phyloP scores from a whole-genome alignment of 73 alveolate species.

The Effrenium voratum region DNA sequence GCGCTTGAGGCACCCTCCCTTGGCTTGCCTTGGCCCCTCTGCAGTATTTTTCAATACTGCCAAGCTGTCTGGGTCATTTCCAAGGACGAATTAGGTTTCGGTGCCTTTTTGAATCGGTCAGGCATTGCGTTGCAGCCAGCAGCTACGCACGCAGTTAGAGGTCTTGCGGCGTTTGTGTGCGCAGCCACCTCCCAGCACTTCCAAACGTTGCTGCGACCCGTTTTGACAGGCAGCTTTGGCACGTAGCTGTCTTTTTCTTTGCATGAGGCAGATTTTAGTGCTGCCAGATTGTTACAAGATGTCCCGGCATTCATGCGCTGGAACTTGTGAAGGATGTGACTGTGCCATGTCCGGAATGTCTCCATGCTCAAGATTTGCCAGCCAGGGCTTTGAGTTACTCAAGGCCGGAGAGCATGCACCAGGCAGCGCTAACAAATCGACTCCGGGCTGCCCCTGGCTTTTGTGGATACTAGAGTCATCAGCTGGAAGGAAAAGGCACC shows the following conservation, averaged over 20 bases:
- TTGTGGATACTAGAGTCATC: background rate
- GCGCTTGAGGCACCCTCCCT: background rate
- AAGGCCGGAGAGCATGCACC: slow-evolving; percentile 10
- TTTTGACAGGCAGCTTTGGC: slow-evolving; percentile 17
- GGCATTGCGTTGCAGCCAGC: background rate
- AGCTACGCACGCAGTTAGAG: background rate
- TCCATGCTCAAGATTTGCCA: background rate
- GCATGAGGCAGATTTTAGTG: background rate
- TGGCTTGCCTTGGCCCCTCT: background rate
- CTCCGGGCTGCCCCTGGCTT: slow-evolving; percentile 37
- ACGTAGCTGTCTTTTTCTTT: background rate
- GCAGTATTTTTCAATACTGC: background rate
- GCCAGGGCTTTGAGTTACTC: background rate
- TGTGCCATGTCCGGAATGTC: background rate
- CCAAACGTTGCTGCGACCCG: too few species aligned
- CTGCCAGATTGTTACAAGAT: background rate
- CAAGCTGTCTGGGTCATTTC: background rate
- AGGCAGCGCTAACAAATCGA: slow-evolving; percentile 21
- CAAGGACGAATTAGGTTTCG: background rate
- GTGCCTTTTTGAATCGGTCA: background rate
- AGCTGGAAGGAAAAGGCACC: too few species aligned
- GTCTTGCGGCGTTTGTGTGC: too few species aligned
- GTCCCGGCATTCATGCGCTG: background rate
- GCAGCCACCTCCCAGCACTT: too few species aligned
- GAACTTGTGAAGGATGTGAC: background rate